These are phyloP conservation scores for Termitomyces sp. DNA, from an alignment of 1,284 basidiomycete species.

Conservation along the genomic window DNA sequence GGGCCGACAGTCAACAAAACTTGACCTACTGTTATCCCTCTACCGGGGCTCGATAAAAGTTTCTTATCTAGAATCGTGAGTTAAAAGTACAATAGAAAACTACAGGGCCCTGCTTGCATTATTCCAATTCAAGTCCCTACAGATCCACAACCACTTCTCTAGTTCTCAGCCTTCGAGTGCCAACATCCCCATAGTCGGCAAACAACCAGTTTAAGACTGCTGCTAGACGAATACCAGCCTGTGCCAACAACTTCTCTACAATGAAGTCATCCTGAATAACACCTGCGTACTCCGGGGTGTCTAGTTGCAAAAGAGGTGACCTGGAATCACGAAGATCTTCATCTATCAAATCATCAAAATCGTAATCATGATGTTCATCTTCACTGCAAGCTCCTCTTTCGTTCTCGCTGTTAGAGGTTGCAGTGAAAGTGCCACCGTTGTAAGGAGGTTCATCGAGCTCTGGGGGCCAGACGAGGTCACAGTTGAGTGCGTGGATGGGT, in stretches of 20 bases:
- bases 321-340: slow-evolving; percentile 17
- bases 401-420: neutral
- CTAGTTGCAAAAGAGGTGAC: slow-evolving; percentile 66
- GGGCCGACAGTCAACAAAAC: too few relatives aligned
- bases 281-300: slow-evolving; percentile 79
- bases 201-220: slow-evolving; percentile 77
- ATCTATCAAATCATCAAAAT: slow-evolving; percentile 16
- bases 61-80: too few relatives aligned
- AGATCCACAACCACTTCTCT: neutral
- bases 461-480: slow-evolving; percentile 72
- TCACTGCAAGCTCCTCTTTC: neutral
- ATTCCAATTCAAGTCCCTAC: neutral
- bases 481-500: slow-evolving; percentile 72
- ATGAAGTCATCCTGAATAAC: slow-evolving; percentile 62
- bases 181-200: slow-evolving; percentile 29
- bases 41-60: too few relatives aligned
- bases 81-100: neutral
- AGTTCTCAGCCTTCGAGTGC: neutral
- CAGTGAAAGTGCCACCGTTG: slow-evolving; percentile 12
- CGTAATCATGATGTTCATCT: slow-evolving; percentile 17
- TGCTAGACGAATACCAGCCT: slow-evolving; percentile 78
- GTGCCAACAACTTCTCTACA: slow-evolving; percentile 77
- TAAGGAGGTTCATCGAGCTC: slow-evolving; percentile 52
- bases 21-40: too few relatives aligned
- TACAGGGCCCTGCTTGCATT: neutral